phyloP scores from a whole-genome alignment of 306 rosid species.

The Vigna radiata region DNA sequence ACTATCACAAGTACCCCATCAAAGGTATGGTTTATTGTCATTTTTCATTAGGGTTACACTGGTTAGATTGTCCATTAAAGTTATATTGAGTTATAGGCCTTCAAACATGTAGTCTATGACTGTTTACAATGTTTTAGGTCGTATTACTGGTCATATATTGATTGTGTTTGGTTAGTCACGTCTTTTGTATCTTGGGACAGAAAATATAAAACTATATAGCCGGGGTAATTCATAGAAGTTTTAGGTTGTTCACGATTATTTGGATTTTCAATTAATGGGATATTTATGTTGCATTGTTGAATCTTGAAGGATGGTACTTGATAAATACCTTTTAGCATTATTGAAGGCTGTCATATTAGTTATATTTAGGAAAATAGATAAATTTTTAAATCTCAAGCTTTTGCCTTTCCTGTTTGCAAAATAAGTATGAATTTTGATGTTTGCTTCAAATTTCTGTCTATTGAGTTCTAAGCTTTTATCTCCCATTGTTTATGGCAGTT shows the following conservation, averaged over 20 bases:
- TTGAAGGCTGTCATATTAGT: conserved; percentile 8
- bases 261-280: conserved; percentile 3
- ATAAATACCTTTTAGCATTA: conserved; percentile 9
- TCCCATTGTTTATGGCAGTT: conserved; percentile 60
- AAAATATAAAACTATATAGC: conserved; percentile 7
- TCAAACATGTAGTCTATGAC: neutral
- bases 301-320: conserved; percentile 29
- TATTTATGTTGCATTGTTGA: conserved; percentile 4
- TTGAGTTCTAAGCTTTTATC: conserved; percentile 16
- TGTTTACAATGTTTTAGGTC: neutral
- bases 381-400: neutral
- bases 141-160: neutral
- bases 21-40: conserved; percentile 65
- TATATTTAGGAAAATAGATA: neutral
- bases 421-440: conserved; percentile 9
- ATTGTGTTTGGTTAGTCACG: conserved; percentile 6
- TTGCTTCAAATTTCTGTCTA: conserved; percentile 12
- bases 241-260: neutral
- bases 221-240: neutral
- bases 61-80: neutral
- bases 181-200: conserved; percentile 18
- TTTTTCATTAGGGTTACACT: conserved; percentile 18
- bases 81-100: neutral
- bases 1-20: conserved; percentile 98
- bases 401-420: neutral